A percentile compares a stretch with the other conserved stretches of the same genome.
These are phyloP conservation scores for Akanthomyces uredinophilus DNA, from an alignment of 2,329 filamentous ascomycete species.

Conservation along the genomic window DNA sequence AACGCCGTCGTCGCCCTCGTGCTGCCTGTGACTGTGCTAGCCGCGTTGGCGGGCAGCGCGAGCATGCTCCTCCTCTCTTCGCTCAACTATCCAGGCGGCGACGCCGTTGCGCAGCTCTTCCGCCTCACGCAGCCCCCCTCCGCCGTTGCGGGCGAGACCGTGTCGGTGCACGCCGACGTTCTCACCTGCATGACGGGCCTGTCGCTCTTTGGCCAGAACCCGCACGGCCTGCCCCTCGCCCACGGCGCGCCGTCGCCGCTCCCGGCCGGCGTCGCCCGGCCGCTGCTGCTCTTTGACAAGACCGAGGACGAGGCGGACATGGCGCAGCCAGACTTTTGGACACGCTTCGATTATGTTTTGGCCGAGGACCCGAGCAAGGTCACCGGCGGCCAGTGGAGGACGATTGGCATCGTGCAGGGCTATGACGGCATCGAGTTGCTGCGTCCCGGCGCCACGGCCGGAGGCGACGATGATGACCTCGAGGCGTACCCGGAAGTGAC, in stretches of 20 bases:
- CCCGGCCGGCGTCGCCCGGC: conserved; percentile 18
- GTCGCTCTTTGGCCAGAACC: conserved; percentile 57
- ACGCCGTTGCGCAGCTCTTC: conserved; percentile 60
- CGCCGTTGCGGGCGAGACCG: conserved; percentile 19
- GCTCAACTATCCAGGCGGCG: conserved; percentile 89
- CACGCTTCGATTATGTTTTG: conserved; percentile 58
- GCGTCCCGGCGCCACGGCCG: conserved; percentile 34
- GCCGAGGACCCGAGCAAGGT: conserved; percentile 46
- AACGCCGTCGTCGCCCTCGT: conserved; percentile 50
- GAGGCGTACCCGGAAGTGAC: conserved; percentile 14
- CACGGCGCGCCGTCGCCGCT: conserved; percentile 17
- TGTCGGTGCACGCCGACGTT: conserved; percentile 58
- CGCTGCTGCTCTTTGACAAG: conserved; percentile 49
- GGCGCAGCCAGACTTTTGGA: conserved; percentile 51
- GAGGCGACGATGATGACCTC: conserved; percentile 18
- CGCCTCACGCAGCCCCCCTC: conserved; percentile 23
- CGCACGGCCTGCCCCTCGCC: conserved; percentile 32
- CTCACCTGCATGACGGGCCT: conserved; percentile 67
- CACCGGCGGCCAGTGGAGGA: conserved; percentile 49
- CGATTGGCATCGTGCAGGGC: conserved; percentile 51
- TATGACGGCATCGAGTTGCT: conserved; percentile 56
- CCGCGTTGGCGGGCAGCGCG: conserved; percentile 55
- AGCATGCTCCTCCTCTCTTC: conserved; percentile 73
- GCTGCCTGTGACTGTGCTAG: conserved; percentile 55
- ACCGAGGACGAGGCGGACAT: conserved; percentile 49